A percentile compares a stretch with the other conserved stretches of the same genome.
Conservation (phyloP, 2,329 filamentous ascomycete genomes). For the Fusarium devonianum region DNA sequence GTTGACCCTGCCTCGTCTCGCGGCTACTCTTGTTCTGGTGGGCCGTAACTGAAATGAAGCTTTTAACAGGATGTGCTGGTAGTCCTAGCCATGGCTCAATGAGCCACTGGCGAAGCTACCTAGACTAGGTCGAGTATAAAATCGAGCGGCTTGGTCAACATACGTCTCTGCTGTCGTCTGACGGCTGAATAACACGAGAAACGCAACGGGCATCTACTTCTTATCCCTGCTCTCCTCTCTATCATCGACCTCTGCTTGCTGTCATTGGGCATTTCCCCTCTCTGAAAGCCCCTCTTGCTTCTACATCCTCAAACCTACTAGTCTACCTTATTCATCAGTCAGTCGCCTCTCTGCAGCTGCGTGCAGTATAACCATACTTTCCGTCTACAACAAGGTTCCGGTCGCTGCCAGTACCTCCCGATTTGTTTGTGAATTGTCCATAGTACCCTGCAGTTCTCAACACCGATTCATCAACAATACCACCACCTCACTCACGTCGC, state of each 20-base stretch:
- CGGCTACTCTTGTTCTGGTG: conserved; percentile 24
- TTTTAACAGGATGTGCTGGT: conserved; percentile 1
- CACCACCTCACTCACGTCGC: too few relatives aligned
- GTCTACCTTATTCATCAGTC: neutral
- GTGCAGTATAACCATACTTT: neutral
- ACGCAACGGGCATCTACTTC: conserved; percentile 49
- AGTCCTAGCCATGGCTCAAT: conserved; percentile 26
- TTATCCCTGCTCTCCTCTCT: conserved; percentile 20
- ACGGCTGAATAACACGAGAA: conserved; percentile 53
- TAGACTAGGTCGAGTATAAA: conserved; percentile 47
- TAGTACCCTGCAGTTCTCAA: conserved; percentile 25
- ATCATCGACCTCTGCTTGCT: neutral
- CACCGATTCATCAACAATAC: neutral
- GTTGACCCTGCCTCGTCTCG: conserved; percentile 7
- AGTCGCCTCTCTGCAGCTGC: neutral
- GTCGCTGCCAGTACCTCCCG: neutral
- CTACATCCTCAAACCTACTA: neutral
- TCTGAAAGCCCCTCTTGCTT: conserved; percentile 1
- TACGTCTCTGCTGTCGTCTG: conserved; percentile 42
- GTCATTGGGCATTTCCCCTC: conserved; percentile 11
- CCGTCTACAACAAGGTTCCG: neutral
- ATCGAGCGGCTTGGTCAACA: conserved; percentile 49
- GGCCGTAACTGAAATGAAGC: conserved; percentile 24
- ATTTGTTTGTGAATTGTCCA: neutral
- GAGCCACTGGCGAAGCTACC: conserved; percentile 7